Evolutionary conservation across 202 grass and related monocot genomes (phyloP).

Genomic region (Panicum hallii): DNA sequence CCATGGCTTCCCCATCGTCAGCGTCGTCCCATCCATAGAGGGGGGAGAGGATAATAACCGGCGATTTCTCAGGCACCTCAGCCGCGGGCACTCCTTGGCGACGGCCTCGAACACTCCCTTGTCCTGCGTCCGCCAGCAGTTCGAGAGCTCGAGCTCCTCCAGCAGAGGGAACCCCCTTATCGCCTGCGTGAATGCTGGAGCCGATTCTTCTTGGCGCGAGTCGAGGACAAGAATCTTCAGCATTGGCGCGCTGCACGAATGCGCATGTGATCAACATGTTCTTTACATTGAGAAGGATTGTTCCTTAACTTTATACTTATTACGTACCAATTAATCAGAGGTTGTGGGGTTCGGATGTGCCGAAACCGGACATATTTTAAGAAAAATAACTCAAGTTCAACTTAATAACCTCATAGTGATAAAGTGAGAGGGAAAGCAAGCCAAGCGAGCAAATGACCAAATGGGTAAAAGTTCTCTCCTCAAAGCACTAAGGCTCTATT

Average conservation of each 20-base stretch:
- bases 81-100: constrained; percentile 15
- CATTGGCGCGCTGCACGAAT: neutral
- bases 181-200: constrained; percentile 8
- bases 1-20: constrained; percentile 1
- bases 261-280: too few relatives aligned
- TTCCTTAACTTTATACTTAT: neutral
- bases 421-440: too few relatives aligned
- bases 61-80: constrained; percentile 5
- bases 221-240: neutral
- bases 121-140: neutral
- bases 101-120: neutral
- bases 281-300: neutral
- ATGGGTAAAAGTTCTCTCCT: too few relatives aligned
- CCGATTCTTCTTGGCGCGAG: neutral
- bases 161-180: constrained; percentile 16
- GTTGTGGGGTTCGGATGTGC: too few relatives aligned
- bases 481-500: too few relatives aligned
- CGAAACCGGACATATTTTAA: too few relatives aligned
- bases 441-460: too few relatives aligned
- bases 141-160: constrained; percentile 15
- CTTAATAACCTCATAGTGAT: too few relatives aligned
- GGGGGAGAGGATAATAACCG: neutral
- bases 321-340: too few relatives aligned
- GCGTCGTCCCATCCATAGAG: neutral
- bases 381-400: too few relatives aligned